phyloP scores from a whole-genome alignment of 2,329 filamentous ascomycete species.

The Eurotiales sp. region DNA sequence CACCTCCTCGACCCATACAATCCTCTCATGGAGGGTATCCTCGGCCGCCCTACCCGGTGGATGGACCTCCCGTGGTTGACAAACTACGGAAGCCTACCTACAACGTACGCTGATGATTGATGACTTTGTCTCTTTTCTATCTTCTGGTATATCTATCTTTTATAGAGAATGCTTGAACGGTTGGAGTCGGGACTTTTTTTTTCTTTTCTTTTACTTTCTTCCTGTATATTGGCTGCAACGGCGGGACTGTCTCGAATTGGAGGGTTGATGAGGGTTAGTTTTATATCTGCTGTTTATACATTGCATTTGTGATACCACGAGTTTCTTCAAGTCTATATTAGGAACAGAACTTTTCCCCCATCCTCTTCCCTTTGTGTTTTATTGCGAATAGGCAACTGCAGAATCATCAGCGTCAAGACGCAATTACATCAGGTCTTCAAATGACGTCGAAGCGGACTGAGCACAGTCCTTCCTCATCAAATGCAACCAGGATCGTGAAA shows the following conservation, averaged over 20 bases:
- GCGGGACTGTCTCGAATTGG: neutral
- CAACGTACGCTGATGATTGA: conserved; percentile 40
- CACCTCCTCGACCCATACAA: conserved; percentile 7
- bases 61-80: conserved; percentile 78
- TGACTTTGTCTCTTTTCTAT: neutral
- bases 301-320: conserved; percentile 11
- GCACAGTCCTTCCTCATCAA: too few species aligned
- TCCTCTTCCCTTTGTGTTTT: too few species aligned
- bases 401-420: too few species aligned
- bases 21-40: conserved; percentile 22
- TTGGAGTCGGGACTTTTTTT: neutral
- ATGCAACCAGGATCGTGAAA: too few species aligned
- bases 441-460: too few species aligned
- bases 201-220: too few species aligned
- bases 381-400: too few species aligned
- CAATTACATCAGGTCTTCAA: too few species aligned
- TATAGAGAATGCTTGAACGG: neutral
- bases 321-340: neutral
- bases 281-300: neutral
- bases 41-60: conserved; percentile 71
- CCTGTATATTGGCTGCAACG: neutral
- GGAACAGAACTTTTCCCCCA: too few species aligned
- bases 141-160: neutral
- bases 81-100: conserved; percentile 81
- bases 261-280: neutral